Conservation (phyloP, 768 basidiomycete genomes). For the Suillus weaverae region DNA sequence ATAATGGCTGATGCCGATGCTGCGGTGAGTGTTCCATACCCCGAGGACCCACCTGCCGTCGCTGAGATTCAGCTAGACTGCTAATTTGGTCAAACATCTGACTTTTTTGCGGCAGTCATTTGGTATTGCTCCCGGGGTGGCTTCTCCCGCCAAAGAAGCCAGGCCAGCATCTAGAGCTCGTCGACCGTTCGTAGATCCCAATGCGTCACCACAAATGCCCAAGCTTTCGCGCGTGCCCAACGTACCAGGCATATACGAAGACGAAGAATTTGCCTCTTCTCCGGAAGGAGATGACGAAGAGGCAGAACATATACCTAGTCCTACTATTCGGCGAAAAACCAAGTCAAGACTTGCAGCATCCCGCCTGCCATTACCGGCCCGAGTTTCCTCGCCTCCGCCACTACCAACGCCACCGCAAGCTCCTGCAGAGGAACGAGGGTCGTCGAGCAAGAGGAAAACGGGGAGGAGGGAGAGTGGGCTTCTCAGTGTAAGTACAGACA, state of each 20-base stretch:
- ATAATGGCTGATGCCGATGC: conserved; percentile 72
- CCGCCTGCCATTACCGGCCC: conserved; percentile 48
- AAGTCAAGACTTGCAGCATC: conserved; percentile 52
- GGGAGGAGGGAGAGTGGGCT: conserved; percentile 51
- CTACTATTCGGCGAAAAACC: conserved; percentile 41
- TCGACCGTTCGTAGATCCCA: conserved; percentile 44
- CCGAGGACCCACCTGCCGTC: not conserved
- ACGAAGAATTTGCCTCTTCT: conserved; percentile 55
- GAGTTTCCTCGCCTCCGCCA: conserved; percentile 41
- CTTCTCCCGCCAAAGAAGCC: conserved; percentile 37
- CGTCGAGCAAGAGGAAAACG: conserved; percentile 27
- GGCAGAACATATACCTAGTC: conserved; percentile 36
- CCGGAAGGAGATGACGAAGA: conserved; percentile 44
- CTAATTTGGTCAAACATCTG: conserved; percentile 64
- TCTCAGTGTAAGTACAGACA: conserved; percentile 41
- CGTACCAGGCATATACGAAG: conserved; percentile 66
- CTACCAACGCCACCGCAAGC: conserved; percentile 33
- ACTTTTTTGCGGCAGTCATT: conserved; percentile 63
- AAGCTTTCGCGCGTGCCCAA: conserved; percentile 67
- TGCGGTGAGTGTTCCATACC: conserved; percentile 50
- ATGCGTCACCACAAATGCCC: conserved; percentile 47
- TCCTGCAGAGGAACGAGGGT: conserved; percentile 35
- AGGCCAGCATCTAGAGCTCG: conserved; percentile 52
- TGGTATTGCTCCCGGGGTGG: conserved; percentile 38
- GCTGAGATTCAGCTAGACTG: conserved; percentile 40